Evolutionary conservation across 2,329 filamentous ascomycete genomes (phyloP), one percentile per base, ranked within the genome.

Genomic region (Xylaria sp.): DNA sequence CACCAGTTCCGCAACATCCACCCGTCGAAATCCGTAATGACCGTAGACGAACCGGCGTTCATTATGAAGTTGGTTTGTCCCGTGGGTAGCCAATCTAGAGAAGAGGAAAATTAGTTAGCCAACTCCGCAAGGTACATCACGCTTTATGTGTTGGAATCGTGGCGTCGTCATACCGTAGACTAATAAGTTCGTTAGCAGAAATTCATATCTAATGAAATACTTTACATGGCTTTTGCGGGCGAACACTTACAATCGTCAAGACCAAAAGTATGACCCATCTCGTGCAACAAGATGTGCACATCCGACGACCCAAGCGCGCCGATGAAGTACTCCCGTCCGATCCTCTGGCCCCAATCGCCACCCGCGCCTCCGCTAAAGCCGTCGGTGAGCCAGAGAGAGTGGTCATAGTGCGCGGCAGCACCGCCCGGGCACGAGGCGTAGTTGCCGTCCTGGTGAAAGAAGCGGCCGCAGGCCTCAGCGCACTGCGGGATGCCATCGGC

Each of bases 1-100:
- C 63, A 65, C 63, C 63, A 65, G n/a, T 65, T 65, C 7, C 63
- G 63, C 25, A 65, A 20, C 63, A 65, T 65, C 63, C 63, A 65
- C 55, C 63, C 63, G 15, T 65, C 63, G n/a, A 65, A 65, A 54
- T 65, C 63, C 2, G 63, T 65, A 2, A 65, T 65, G 6, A 48
- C 55, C 3, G 46, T 54, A 34, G 63, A 28, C 3, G 63, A 65
- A 4, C 63, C 63, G 9, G 55, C 55, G 23, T 52, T 52, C 63
- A 65, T 65, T 9, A 65, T 65, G 25, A 65, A 65, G 37, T 59
- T 65, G 7, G 63, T 65, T 48, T 59, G 55, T 34, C 63, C 63
- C 1, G 63, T 59, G 7, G 63, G 63, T 18, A 34, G 10, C 46
- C 48, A 65, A n/a, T 65, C 63, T 65, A 59, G 48, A 52, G 25